Percentiles rank a stretch among this genome's conserved stretches.
phyloP scores from a whole-genome alignment of 192 early-diverging fungal species.

The Podila minutissima region DNA sequence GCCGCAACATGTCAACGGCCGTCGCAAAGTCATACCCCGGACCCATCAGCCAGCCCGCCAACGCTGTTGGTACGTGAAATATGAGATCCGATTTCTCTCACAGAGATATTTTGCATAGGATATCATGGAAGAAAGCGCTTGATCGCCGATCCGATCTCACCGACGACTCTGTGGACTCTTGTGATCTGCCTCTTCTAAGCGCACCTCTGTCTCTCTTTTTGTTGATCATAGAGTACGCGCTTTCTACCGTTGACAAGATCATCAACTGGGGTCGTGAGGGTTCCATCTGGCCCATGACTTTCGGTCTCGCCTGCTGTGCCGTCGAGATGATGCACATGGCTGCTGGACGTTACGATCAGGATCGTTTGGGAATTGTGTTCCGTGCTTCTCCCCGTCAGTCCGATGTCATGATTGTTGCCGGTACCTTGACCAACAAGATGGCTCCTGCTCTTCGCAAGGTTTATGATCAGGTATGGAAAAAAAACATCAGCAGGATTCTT shows the following conservation, averaged over 20 bases:
- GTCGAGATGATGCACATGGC: slow-evolving; percentile 99
- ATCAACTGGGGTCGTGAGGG: slow-evolving; percentile 94
- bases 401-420: slow-evolving; percentile 99
- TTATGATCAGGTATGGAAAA: slow-evolving; percentile 63
- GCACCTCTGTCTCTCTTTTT: background rate
- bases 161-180: background rate
- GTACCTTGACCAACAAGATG: slow-evolving; percentile 99
- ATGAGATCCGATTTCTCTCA: background rate
- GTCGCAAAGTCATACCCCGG: slow-evolving; percentile 52
- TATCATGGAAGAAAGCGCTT: background rate
- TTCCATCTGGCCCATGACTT: slow-evolving; percentile 88
- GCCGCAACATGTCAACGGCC: slow-evolving; percentile 46
- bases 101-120: background rate
- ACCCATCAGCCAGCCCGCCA: slow-evolving; percentile 43
- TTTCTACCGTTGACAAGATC: slow-evolving; percentile 92
- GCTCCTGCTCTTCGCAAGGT: slow-evolving; percentile 80
- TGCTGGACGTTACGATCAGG: slow-evolving; percentile 95
- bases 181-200: background rate
- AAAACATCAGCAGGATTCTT: too few relatives aligned
- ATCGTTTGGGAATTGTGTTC: slow-evolving; percentile 97
- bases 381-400: slow-evolving; percentile 97
- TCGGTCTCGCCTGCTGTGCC: slow-evolving; percentile 90
- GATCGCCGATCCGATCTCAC: too few relatives aligned
- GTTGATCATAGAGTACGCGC: slow-evolving; percentile 71
- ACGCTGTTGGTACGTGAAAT: slow-evolving; percentile 45